Evolutionary conservation across 2,329 filamentous ascomycete genomes (phyloP).

Genomic region (Aspergillus udagawae): DNA sequence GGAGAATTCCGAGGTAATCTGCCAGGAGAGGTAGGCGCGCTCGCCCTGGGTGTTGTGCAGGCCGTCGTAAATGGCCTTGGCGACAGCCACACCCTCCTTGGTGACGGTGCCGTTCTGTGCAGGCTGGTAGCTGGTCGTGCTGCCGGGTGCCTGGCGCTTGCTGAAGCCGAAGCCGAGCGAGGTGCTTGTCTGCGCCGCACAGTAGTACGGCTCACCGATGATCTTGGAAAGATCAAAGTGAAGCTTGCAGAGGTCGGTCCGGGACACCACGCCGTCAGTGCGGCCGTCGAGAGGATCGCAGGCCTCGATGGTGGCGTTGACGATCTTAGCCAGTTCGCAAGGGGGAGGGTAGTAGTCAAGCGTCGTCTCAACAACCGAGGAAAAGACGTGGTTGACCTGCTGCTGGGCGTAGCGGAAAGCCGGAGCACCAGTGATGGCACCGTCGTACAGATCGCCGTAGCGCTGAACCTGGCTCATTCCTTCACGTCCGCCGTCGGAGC

Average conservation of each 20-base stretch:
- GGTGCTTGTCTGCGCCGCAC: constrained; percentile 28
- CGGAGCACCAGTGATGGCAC: constrained; percentile 45
- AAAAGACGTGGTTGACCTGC: constrained; percentile 42
- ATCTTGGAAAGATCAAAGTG: constrained; percentile 45
- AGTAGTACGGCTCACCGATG: constrained; percentile 48
- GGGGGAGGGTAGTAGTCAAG: constrained; percentile 41
- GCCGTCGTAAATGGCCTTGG: constrained; percentile 35
- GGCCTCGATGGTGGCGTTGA: constrained; percentile 52
- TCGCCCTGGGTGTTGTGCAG: constrained; percentile 38
- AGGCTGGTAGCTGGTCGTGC: constrained; percentile 19
- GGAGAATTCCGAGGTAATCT: constrained; percentile 22
- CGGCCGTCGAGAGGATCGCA: constrained; percentile 56
- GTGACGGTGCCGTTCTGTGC: constrained; percentile 29
- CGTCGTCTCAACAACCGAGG: constrained; percentile 37
- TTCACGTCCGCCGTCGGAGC: constrained; percentile 53
- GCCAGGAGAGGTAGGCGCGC: constrained; percentile 39
- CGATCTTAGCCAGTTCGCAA: constrained; percentile 33
- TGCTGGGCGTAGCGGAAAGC: constrained; percentile 45
- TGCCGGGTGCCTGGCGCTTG: constrained; percentile 19
- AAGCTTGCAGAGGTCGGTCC: constrained; percentile 47
- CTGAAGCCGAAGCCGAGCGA: constrained; percentile 28
- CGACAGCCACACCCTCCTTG: constrained; percentile 28
- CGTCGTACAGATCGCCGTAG: constrained; percentile 46
- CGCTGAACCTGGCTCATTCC: constrained; percentile 52
- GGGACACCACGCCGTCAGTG: constrained; percentile 51